phyloP scores from a whole-genome alignment of 257 asterid species.

The Parsonsia alboflavescens region DNA sequence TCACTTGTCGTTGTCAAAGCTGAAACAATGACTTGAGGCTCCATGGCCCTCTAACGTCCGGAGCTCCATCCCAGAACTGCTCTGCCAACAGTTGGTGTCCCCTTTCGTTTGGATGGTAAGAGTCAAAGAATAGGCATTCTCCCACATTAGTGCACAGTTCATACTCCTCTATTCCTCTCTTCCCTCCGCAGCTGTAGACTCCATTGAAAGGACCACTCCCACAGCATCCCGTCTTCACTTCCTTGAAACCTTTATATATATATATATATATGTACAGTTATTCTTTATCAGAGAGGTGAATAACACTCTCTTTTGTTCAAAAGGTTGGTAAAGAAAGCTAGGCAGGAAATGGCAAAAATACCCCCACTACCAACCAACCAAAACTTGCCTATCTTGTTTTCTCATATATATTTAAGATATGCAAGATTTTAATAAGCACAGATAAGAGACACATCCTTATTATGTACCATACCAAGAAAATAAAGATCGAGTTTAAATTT shows the following conservation, averaged over 20 bases:
- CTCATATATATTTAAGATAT: too few relatives aligned
- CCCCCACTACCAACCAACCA: too few relatives aligned
- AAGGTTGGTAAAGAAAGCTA: too few relatives aligned
- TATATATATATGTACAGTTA: too few relatives aligned
- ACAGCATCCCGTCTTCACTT: slow-evolving; percentile 48
- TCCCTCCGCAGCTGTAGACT: slow-evolving; percentile 53
- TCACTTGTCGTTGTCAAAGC: not conserved
- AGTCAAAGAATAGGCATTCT: slow-evolving; percentile 46
- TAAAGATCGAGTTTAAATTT: not conserved
- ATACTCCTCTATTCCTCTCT: slow-evolving; percentile 33
- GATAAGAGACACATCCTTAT: not conserved
- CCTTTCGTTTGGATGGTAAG: slow-evolving; percentile 46
- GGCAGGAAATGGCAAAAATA: too few relatives aligned
- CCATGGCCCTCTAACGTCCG: slow-evolving; percentile 17
- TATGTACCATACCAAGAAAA: too few relatives aligned
- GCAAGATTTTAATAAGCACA: not conserved
- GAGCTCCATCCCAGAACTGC: slow-evolving; percentile 36
- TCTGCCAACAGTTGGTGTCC: slow-evolving; percentile 42
- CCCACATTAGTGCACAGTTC: slow-evolving; percentile 39
- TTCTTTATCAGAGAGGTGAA: too few relatives aligned
- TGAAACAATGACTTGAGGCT: slow-evolving; percentile 33
- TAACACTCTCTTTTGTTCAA: too few relatives aligned
- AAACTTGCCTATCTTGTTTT: too few relatives aligned
- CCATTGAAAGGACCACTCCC: slow-evolving; percentile 54
- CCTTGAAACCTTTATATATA: slow-evolving; percentile 44